phyloP scores from a whole-genome alignment of 2,329 filamentous ascomycete genomes.

The Cryphonectria naterciae region DNA sequence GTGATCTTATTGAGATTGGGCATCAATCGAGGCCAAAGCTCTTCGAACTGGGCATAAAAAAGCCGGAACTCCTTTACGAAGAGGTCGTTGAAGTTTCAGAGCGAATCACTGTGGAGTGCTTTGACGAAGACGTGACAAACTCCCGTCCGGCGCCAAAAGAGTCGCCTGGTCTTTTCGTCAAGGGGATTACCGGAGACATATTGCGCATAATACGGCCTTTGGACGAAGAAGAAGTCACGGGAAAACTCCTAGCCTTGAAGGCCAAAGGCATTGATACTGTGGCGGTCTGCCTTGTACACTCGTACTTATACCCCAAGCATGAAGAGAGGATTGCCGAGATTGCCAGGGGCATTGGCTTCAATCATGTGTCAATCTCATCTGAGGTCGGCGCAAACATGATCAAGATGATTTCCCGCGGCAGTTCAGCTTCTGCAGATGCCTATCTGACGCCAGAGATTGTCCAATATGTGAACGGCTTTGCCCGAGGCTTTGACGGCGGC shows the following conservation, averaged over 20 bases:
- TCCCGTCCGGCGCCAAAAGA: conserved; percentile 17
- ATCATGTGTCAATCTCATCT: conserved; percentile 69
- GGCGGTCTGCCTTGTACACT: conserved; percentile 72
- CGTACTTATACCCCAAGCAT: conserved; percentile 71
- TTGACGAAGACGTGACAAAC: conserved; percentile 19
- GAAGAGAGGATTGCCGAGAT: conserved; percentile 66
- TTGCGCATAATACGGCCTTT: conserved; percentile 65
- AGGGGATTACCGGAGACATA: conserved; percentile 67
- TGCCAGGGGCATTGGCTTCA: conserved; percentile 68
- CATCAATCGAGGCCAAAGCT: conserved; percentile 29
- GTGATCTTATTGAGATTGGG: conserved; percentile 28
- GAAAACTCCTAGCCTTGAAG: conserved; percentile 62
- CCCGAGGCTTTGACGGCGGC: conserved; percentile 66
- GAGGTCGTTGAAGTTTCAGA: conserved; percentile 30
- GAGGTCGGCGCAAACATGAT: conserved; percentile 73
- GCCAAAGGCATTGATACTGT: conserved; percentile 66
- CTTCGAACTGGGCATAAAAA: conserved; percentile 25
- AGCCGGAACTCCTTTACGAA: conserved; percentile 27
- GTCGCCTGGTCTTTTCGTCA: conserved; percentile 48
- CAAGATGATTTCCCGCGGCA: conserved; percentile 71
- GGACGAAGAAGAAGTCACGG: conserved; percentile 52
- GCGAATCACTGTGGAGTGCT: conserved; percentile 30
- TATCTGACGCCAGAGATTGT: conserved; percentile 74
- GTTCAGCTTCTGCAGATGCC: conserved; percentile 74
- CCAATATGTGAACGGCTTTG: conserved; percentile 71